Base-by-base conservation (phyloP, 2,329 filamentous ascomycete species). In the Fusarium mundagurra region DNA sequence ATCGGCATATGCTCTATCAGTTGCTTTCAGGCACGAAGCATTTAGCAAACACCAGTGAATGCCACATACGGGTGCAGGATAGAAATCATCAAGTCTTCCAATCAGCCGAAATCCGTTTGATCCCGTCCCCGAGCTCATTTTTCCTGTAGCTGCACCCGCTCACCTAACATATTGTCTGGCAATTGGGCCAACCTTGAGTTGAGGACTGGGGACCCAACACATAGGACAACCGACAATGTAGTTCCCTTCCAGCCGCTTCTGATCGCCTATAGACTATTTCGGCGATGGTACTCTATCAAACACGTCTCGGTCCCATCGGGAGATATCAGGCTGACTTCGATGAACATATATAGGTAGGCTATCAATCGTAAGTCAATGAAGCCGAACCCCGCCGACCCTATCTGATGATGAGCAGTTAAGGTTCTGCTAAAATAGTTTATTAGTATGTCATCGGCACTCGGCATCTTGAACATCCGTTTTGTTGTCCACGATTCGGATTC, bases 161-260 rank as follows among this genome's bases (percentile, higher is more conserved):
- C 73, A 74, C 74, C 62, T 69, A 65, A 72, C 62, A 58, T 73
- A 41, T 16, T 38, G 53, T 63, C 51, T 62, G 41, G 29, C 39
- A 6, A n/a, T 57, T 33, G 22, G 41, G 44, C 13, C 29, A 65
- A 50, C 22, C 38, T 43, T 53, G 53, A 54, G 45, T 36, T 38
- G 41, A 54, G 34, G 48, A 41, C 41, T 38, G 34, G 31, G 39
- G 44, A 39, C 44, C 41, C 63, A 50, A 50, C 24, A 51, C 43
- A 12, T 58, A 62, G 38, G 41, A 47, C 43, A 45, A 45, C 43
- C 17, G 24, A 20, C 43, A 44, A 51, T 50, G 43, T 47, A 24
- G 62, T 33, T 53, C 34, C 33, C 50, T 47, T 27, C 58, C 61
- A 54, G 62, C n/a, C n/a, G 48, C 43, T 57, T 60, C 34, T 47